Evolutionary conservation across 1,139 yeast species (phyloP).

Genomic region (Zygoascus sp.): DNA sequence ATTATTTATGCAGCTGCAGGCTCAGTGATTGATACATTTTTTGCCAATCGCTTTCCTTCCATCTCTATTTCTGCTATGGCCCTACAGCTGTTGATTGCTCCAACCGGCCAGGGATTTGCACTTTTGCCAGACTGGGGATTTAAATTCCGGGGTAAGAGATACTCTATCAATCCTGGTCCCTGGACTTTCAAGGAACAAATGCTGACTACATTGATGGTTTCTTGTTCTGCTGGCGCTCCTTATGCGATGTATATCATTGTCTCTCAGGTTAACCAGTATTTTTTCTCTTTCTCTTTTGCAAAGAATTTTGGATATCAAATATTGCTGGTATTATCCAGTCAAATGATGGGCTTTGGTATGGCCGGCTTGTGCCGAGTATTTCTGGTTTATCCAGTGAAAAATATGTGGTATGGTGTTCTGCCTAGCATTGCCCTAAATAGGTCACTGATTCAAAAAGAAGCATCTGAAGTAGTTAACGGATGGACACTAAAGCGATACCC

Average conservation of each 20-base stretch:
- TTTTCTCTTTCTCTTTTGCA: constrained; percentile 43
- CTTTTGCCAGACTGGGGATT: constrained; percentile 49
- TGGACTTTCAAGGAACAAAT: constrained; percentile 69
- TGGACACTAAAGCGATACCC: constrained; percentile 48
- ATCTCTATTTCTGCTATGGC: constrained; percentile 46
- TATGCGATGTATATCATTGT: constrained; percentile 36
- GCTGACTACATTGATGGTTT: constrained; percentile 48
- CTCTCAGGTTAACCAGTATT: constrained; percentile 32
- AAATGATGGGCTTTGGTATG: constrained; percentile 57
- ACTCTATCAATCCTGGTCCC: constrained; percentile 54
- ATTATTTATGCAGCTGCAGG: constrained; percentile 54
- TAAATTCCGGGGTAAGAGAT: constrained; percentile 37
- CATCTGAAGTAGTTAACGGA: constrained; percentile 39
- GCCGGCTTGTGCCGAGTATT: constrained; percentile 57
- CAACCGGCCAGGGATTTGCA: constrained; percentile 43
- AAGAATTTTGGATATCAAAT: constrained; percentile 46
- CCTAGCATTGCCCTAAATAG: constrained; percentile 53
- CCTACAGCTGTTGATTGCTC: constrained; percentile 55
- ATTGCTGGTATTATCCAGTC: constrained; percentile 48
- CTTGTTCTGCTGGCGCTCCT: constrained; percentile 41
- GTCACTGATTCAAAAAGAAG: constrained; percentile 43
- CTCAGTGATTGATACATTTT: constrained; percentile 56
- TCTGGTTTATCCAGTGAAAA: constrained; percentile 52
- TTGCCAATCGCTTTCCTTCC: constrained; percentile 51
- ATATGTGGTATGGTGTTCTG: constrained; percentile 54